Evolutionary conservation across 2,329 filamentous ascomycete species (phyloP), one percentile per base, ranked within the genome.

Genomic region (Mycosphaerella arachidis): DNA sequence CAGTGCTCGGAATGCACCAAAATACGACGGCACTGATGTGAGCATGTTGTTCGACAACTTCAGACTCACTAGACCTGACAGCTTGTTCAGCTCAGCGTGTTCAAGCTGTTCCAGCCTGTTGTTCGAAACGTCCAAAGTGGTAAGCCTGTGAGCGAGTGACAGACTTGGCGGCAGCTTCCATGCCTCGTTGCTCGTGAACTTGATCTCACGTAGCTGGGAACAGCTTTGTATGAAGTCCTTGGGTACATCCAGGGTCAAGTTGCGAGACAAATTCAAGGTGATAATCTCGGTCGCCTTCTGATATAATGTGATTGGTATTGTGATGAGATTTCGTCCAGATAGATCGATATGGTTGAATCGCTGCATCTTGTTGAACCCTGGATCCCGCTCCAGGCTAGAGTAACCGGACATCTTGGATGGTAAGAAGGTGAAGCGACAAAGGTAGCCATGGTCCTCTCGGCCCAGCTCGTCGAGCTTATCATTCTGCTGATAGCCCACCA

Each of bases 161-260:
- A 99, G 82, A 73, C 92, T 97, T 6, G 87, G 83, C 4, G 94
- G 94, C 27, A 99, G 78, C 69, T 88, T 88, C 74, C 90, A 87
- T 2, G 92, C 91, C 74, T 99, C 94, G 69, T 97, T 97, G 71
- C 92, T 93, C 67, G 90, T 92, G 75, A 89, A 99, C 71, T 95
- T 96, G 80, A 99, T 94, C 73, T 99, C 94, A 54, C 93, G 86
- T 20, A 99, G 79, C 70, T 93, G 92, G 67, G 88, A 86, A 76
- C 94, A 99, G 30, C 91, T 90, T 73, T 96, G 91, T 57, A 99
- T 92, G 72, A 99, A 99, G 74, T 99, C 94, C 71, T 92, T 91
- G 0, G 94, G 94, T 13, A 99, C 87, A 68, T 97, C 91, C 30
- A 99, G 81, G 0, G 92, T 94, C 48, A 97, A 78, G 68, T 99